These are phyloP conservation scores for Saccharum hybrid DNA, from an alignment of 202 grass and related monocot genomes.

Conservation along the genomic window DNA sequence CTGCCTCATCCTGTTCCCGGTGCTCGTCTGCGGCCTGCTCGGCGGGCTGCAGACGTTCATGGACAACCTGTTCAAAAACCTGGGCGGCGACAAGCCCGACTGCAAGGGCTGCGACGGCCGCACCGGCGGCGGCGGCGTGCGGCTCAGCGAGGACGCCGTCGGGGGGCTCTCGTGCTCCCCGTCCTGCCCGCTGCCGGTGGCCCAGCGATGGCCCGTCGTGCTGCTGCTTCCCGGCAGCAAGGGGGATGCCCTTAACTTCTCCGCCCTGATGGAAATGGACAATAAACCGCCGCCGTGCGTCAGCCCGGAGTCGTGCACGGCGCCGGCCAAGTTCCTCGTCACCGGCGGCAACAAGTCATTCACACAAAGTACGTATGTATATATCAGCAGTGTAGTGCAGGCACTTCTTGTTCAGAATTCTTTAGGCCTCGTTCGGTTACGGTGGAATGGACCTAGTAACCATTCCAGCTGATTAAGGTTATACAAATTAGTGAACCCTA, in stretches of 20 bases:
- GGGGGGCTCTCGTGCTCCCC: not conserved
- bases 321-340: conserved; percentile 16
- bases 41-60: not conserved
- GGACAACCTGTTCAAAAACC: not conserved
- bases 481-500: too few species aligned
- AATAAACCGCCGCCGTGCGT: conserved; percentile 11
- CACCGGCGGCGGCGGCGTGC: not conserved
- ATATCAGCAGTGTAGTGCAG: not conserved
- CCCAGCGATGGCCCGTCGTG: conserved; percentile 15
- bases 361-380: not conserved
- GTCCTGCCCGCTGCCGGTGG: not conserved
- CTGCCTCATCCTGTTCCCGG: conserved; percentile 35
- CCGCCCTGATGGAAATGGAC: not conserved
- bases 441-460: too few species aligned
- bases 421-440: not conserved
- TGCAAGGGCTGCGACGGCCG: conserved; percentile 3
- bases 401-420: not conserved
- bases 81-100: not conserved
- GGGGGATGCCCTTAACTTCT: not conserved
- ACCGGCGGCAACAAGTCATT: conserved; percentile 31
- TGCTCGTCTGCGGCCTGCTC: conserved; percentile 27
- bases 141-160: not conserved
- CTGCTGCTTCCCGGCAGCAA: conserved; percentile 32
- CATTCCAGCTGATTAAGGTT: too few species aligned
- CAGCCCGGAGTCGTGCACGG: conserved; percentile 34